Conservation (phyloP, 1,284 basidiomycete genomes). For the Porogramme epimiltina region DNA sequence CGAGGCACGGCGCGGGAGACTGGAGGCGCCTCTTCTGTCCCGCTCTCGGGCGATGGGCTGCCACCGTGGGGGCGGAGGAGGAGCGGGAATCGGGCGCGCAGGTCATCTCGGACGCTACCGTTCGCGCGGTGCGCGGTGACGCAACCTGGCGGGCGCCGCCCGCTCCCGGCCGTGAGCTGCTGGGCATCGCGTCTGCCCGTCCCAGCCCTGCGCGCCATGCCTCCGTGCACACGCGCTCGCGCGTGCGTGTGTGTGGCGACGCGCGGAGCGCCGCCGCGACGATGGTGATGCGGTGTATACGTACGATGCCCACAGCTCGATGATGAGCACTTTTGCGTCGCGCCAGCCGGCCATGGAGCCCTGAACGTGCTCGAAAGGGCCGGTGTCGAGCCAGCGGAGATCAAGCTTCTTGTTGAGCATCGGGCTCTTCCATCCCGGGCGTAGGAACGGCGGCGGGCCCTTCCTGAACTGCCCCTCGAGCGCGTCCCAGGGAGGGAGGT, state of each 20-base stretch:
- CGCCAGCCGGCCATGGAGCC: constrained; percentile 32
- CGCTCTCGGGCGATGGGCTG: background rate
- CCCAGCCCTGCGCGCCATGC: background rate
- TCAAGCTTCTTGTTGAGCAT: constrained; percentile 31
- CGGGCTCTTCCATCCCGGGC: constrained; percentile 35
- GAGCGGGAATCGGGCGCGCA: background rate
- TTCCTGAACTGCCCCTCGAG: constrained; percentile 32
- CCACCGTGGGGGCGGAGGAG: background rate
- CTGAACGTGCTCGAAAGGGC: constrained; percentile 30
- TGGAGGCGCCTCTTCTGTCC: background rate
- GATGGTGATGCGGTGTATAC: constrained; percentile 14
- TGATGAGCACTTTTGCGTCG: constrained; percentile 29
- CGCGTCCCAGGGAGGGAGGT: constrained; percentile 32
- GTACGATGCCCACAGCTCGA: constrained; percentile 37
- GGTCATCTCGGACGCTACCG: no score
- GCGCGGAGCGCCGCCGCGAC: background rate
- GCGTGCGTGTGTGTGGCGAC: background rate
- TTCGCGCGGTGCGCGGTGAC: no score
- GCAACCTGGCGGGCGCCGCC: no score
- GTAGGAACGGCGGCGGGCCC: constrained; percentile 34
- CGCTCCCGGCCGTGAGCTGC: no score
- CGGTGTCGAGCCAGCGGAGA: constrained; percentile 32
- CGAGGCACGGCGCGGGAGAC: constrained; percentile 5
- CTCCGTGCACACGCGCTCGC: background rate
- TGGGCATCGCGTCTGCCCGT: no score